Conservation (phyloP, 106 monocot genomes). For the Dendrobium huoshanense region DNA sequence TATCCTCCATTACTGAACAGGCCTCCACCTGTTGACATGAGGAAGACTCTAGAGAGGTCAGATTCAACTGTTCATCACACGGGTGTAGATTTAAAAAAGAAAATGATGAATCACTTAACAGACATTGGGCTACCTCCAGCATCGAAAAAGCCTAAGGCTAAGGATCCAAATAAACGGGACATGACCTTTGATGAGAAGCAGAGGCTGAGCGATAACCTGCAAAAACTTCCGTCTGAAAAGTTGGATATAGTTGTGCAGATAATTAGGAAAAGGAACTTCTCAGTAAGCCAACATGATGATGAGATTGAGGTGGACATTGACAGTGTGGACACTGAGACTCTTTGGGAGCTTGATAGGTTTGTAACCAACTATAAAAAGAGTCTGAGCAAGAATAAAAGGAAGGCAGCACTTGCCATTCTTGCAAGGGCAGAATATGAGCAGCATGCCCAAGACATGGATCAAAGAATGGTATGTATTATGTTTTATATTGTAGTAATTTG, state of each 20-base stretch:
- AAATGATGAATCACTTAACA: conserved; percentile 10
- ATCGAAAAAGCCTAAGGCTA: conserved; percentile 66
- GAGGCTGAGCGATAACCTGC: conserved; percentile 62
- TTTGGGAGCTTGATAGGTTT: conserved; percentile 94
- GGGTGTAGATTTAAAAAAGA: conserved; percentile 22
- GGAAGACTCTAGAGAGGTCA: conserved; percentile 54
- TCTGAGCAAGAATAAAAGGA: conserved; percentile 18
- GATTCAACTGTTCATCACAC: conserved; percentile 42
- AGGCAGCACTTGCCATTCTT: conserved; percentile 13
- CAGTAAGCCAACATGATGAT: conserved; percentile 76
- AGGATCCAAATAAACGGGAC: conserved; percentile 68
- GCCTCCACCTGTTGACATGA: conserved; percentile 41
- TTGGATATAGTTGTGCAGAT: conserved; percentile 71
- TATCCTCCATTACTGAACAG: conserved; percentile 22
- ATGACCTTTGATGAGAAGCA: conserved; percentile 94
- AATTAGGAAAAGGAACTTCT: conserved; percentile 67
- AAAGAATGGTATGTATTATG: conserved; percentile 22
- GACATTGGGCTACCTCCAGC: conserved; percentile 31
- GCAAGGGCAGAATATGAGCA: conserved; percentile 16
- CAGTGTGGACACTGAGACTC: conserved; percentile 77
- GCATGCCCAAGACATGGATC: conserved; percentile 14
- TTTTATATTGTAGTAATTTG: background rate
- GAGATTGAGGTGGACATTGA: conserved; percentile 95
- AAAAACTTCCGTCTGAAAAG: conserved; percentile 72
- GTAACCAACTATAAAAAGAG: conserved; percentile 50